Evolutionary conservation across 345 rosid species (phyloP).

Genomic region (Arabidopsis thaliana): DNA sequence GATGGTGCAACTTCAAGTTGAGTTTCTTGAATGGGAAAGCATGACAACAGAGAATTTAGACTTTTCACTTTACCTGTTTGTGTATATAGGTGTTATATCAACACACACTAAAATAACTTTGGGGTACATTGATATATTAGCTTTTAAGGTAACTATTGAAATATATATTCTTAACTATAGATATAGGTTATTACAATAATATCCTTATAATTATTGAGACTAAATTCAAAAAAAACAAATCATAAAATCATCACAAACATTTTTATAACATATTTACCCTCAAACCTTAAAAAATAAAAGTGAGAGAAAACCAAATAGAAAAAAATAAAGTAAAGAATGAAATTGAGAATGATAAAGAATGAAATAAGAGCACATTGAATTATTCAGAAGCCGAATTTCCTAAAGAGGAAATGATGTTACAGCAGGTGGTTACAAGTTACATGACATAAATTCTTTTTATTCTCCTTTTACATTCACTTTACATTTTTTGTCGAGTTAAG

Average conservation of each 20-base stretch:
- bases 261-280: neutral
- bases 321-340: conserved; percentile 2
- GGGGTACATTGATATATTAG: conserved; percentile 6
- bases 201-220: neutral
- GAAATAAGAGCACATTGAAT: conserved; percentile 42
- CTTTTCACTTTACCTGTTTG: conserved; percentile 35
- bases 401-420: conserved; percentile 45
- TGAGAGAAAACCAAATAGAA: neutral
- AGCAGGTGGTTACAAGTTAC: conserved; percentile 45
- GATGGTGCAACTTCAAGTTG: conserved; percentile 43
- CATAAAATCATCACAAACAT: too few relatives aligned
- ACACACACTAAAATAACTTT: conserved; percentile 22
- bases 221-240: too few relatives aligned
- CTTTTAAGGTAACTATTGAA: conserved; percentile 1
- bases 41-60: conserved; percentile 37
- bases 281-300: neutral
- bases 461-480: conserved; percentile 17
- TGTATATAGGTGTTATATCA: conserved; percentile 33
- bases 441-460: conserved; percentile 50
- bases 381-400: conserved; percentile 38
- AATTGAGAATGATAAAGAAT: conserved; percentile 29
- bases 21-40: conserved; percentile 40
- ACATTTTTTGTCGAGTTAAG: conserved; percentile 4
- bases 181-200: neutral
- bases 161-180: neutral